Conservation (phyloP, 179 eudicot species). For the Camellia oleifera region DNA sequence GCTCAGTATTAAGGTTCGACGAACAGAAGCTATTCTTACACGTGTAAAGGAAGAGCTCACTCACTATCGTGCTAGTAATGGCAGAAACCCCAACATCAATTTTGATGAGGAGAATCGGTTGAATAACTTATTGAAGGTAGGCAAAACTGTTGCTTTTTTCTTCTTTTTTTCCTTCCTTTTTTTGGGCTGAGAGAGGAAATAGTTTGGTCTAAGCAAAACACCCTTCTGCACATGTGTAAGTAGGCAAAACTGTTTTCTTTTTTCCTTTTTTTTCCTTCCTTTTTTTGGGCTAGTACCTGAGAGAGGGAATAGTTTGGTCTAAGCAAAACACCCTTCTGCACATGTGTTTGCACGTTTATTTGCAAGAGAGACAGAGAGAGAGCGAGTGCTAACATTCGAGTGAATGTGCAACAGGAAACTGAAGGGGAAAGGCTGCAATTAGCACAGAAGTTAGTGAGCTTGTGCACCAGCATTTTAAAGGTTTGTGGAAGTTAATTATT, state of each 20-base stretch:
- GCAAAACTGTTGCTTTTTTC: neutral
- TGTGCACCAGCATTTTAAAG: slow-evolving; percentile 82
- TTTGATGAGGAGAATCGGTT: slow-evolving; percentile 60
- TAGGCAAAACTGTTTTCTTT: too few relatives aligned
- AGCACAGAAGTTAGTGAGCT: slow-evolving; percentile 60
- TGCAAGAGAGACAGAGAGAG: slow-evolving; percentile 1
- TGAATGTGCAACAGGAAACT: slow-evolving; percentile 46
- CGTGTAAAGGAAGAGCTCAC: slow-evolving; percentile 62
- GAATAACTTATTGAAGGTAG: slow-evolving; percentile 57
- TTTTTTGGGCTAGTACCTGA: neutral
- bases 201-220: slow-evolving; percentile 5
- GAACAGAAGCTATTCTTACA: slow-evolving; percentile 46
- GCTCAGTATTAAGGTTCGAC: slow-evolving; percentile 49
- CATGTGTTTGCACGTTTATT: neutral
- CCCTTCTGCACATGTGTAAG: neutral
- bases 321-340: neutral
- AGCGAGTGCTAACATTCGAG: neutral
- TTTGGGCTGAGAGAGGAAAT: neutral
- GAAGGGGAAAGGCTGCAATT: slow-evolving; percentile 71
- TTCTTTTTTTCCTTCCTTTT: neutral
- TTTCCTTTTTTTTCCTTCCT: too few relatives aligned
- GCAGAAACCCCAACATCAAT: slow-evolving; percentile 39
- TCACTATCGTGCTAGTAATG: slow-evolving; percentile 44
- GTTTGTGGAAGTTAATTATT: slow-evolving; percentile 24
- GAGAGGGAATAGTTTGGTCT: neutral